These are phyloP conservation scores for Kazachstania africana DNA, from an alignment of 805 yeast species.

Conservation along the genomic window DNA sequence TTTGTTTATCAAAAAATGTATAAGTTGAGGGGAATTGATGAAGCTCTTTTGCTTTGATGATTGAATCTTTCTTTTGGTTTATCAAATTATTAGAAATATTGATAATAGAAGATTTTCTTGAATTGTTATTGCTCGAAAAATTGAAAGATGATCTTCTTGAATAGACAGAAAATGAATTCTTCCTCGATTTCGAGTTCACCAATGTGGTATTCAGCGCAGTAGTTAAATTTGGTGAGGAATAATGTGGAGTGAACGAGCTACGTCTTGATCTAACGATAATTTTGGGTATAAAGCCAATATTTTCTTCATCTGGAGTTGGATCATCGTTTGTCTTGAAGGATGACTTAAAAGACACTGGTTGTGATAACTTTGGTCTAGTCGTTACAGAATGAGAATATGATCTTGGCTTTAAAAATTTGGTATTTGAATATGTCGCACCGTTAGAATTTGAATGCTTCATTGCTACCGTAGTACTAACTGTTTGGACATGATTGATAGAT, in stretches of 20 bases:
- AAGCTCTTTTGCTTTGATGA: no score
- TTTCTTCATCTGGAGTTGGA: conserved; percentile 16
- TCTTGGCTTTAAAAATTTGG: conserved; percentile 19
- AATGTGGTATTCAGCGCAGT: conserved; percentile 11
- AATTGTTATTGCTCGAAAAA: conserved; percentile 12
- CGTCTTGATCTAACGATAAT: conserved; percentile 26
- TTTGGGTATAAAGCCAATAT: conserved; percentile 26
- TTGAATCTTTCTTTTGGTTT: no score
- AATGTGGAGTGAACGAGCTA: conserved; percentile 13
- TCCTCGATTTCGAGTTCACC: conserved; percentile 19
- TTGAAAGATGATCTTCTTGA: conserved; percentile 25
- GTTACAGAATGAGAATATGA: conserved; percentile 20
- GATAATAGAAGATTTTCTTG: conserved; percentile 20
- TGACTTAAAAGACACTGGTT: no score
- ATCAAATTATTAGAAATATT: conserved; percentile 15
- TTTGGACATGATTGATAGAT: background rate
- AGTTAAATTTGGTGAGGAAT: conserved; percentile 1
- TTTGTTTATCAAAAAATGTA: conserved; percentile 14
- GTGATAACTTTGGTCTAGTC: background rate
- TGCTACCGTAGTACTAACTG: background rate
- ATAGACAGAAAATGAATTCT: conserved; percentile 18
- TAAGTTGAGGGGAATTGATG: conserved; percentile 8
- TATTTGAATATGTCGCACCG: background rate
- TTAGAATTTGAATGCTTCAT: background rate
- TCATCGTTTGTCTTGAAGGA: background rate